A percentile compares a stretch with the other conserved stretches of the same genome.
Conservation (phyloP, 2,329 filamentous ascomycete species). For the Arthrinium phaeospermum region DNA sequence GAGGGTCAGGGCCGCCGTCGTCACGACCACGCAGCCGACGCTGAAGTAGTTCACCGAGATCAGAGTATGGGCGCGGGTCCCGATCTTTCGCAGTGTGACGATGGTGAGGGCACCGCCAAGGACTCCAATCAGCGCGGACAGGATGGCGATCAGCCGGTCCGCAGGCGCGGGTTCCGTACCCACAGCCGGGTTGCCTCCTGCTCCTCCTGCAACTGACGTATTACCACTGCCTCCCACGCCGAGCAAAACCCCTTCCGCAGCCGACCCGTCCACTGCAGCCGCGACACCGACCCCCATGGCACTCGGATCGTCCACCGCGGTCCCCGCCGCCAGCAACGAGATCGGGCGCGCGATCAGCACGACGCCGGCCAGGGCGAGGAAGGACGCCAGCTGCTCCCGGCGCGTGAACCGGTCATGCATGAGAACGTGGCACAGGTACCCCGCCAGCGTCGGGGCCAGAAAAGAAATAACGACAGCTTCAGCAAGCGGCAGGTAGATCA, state of each 20-base stretch:
- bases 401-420: conserved; percentile 78
- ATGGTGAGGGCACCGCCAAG: conserved; percentile 76
- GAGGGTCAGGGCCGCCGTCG: conserved; percentile 62
- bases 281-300: not conserved
- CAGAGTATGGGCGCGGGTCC: conserved; percentile 79
- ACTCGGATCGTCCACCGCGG: not conserved
- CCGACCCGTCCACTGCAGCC: not conserved
- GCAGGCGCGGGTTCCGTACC: conserved; percentile 55
- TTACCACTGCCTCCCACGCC: not conserved
- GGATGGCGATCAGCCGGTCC: conserved; percentile 73
- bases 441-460: conserved; percentile 77
- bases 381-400: conserved; percentile 75
- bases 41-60: conserved; percentile 87
- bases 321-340: conserved; percentile 32
- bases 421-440: conserved; percentile 79
- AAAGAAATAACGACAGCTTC: conserved; percentile 93
- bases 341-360: conserved; percentile 79
- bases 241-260: not conserved
- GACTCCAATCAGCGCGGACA: conserved; percentile 77
- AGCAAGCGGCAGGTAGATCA: conserved; percentile 79
- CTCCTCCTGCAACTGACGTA: not conserved
- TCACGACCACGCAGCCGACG: conserved; percentile 71
- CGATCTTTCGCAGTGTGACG: conserved; percentile 79
- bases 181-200: not conserved
- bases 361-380: conserved; percentile 79